Evolutionary conservation across 2,329 filamentous ascomycete genomes (phyloP).

Genomic region (Lithohypha guttulata): DNA sequence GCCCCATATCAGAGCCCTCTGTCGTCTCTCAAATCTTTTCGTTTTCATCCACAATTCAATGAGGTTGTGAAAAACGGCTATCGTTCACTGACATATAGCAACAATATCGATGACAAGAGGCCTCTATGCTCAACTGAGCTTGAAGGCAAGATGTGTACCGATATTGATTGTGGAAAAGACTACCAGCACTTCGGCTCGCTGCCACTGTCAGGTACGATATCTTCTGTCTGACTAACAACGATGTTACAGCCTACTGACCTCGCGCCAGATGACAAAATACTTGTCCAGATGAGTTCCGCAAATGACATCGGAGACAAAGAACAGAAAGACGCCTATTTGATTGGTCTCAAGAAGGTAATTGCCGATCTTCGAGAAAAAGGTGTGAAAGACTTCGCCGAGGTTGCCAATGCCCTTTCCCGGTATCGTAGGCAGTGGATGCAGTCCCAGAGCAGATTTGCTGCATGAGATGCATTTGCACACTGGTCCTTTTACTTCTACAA

Average conservation of each 20-base stretch:
- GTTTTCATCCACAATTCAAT: slow-evolving; percentile 72
- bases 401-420: slow-evolving; percentile 39
- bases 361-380: slow-evolving; percentile 39
- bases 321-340: slow-evolving; percentile 34
- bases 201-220: slow-evolving; percentile 59
- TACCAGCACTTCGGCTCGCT: slow-evolving; percentile 77
- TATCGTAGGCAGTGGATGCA: slow-evolving; percentile 33
- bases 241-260: slow-evolving; percentile 6
- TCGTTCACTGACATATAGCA: slow-evolving; percentile 85
- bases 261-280: slow-evolving; percentile 40
- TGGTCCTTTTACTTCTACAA: too few species aligned
- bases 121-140: slow-evolving; percentile 69
- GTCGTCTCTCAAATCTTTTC: slow-evolving; percentile 72
- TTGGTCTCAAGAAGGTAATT: slow-evolving; percentile 39
- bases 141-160: slow-evolving; percentile 60
- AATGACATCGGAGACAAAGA: slow-evolving; percentile 36
- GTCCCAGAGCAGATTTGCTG: slow-evolving; percentile 1
- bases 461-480: too few species aligned
- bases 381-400: slow-evolving; percentile 40
- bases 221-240: neutral
- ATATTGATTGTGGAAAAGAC: slow-evolving; percentile 57
- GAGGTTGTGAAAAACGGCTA: slow-evolving; percentile 63
- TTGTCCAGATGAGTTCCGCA: slow-evolving; percentile 39
- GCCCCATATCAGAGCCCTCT: slow-evolving; percentile 75
- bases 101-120: slow-evolving; percentile 67